phyloP scores from a whole-genome alignment of 2,329 filamentous ascomycete species.

The Catunica adiposa region DNA sequence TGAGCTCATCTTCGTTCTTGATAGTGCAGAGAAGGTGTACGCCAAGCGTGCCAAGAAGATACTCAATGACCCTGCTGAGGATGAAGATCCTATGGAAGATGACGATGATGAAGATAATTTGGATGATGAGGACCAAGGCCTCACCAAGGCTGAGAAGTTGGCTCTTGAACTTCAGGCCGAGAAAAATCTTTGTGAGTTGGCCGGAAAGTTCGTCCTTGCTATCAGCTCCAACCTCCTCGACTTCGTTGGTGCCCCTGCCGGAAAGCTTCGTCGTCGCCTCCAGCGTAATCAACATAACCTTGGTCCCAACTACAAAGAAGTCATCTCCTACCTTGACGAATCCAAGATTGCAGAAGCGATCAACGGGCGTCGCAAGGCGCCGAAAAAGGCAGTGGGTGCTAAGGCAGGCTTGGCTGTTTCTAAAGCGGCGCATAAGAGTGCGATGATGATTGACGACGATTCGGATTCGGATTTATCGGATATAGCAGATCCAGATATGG shows the following conservation, averaged over 20 bases:
- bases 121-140: conserved; percentile 31
- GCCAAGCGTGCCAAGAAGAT: conserved; percentile 51
- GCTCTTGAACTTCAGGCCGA: conserved; percentile 60
- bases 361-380: conserved; percentile 22
- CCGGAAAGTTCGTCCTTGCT: conserved; percentile 68
- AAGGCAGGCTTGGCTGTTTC: background rate
- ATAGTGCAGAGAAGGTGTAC: conserved; percentile 57
- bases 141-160: conserved; percentile 36
- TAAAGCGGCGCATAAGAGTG: conserved; percentile 23
- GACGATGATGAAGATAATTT: conserved; percentile 38
- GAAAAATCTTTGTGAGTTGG: conserved; percentile 69
- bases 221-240: conserved; percentile 64
- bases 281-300: conserved; percentile 65
- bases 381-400: conserved; percentile 18
- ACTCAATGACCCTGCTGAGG: conserved; percentile 49
- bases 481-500: conserved; percentile 18
- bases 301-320: conserved; percentile 71
- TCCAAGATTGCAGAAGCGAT: conserved; percentile 33
- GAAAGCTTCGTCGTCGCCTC: conserved; percentile 53
- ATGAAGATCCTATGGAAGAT: conserved; percentile 55
- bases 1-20: conserved; percentile 61
- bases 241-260: conserved; percentile 38
- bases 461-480: conserved; percentile 14
- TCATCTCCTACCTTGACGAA: conserved; percentile 65
- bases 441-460: conserved; percentile 4